These are phyloP conservation scores for Lunasporangiospora selenospora DNA, from an alignment of 192 early-diverging fungal genomes.

Conservation along the genomic window DNA sequence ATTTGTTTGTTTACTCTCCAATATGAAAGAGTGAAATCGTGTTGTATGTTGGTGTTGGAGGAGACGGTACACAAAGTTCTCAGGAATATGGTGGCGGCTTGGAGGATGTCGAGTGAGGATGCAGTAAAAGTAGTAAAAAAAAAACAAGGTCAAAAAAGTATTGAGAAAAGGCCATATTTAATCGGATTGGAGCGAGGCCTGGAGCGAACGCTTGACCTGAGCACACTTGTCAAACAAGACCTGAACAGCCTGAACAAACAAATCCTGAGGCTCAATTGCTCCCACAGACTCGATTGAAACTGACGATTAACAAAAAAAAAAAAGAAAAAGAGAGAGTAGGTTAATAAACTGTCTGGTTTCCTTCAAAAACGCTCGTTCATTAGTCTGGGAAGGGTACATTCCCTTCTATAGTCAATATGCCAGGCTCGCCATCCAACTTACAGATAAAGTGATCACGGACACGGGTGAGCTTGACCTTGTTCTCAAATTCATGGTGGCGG, in stretches of 20 bases:
- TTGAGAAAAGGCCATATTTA: conserved; percentile 3
- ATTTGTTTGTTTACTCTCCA: too few relatives aligned
- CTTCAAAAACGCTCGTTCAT: not conserved
- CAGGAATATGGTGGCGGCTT: too few relatives aligned
- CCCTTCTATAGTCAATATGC: conserved; percentile 4
- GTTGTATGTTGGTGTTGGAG: too few relatives aligned
- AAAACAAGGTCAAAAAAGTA: not conserved
- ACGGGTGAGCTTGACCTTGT: conserved; percentile 86
- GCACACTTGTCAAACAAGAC: conserved; percentile 84
- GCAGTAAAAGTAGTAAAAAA: conserved; percentile 1
- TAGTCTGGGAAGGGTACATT: not conserved
- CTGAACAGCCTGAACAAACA: conserved; percentile 81
- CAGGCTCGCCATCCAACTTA: conserved; percentile 54
- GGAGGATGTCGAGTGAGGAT: too few relatives aligned
- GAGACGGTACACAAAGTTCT: too few relatives aligned
- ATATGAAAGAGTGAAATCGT: too few relatives aligned
- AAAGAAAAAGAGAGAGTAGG: conserved; percentile 2
- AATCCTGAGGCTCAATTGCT: conserved; percentile 73
- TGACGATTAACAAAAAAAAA: conserved; percentile 50
- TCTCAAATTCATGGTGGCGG: conserved; percentile 91
- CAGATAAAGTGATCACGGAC: conserved; percentile 98
- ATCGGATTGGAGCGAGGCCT: conserved; percentile 43
- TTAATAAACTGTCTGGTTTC: not conserved
- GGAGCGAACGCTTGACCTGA: conserved; percentile 68
- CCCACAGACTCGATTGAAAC: conserved; percentile 90